phyloP scores from a whole-genome alignment of 805 yeast genomes.

The Danielozyma ontarioensis region DNA sequence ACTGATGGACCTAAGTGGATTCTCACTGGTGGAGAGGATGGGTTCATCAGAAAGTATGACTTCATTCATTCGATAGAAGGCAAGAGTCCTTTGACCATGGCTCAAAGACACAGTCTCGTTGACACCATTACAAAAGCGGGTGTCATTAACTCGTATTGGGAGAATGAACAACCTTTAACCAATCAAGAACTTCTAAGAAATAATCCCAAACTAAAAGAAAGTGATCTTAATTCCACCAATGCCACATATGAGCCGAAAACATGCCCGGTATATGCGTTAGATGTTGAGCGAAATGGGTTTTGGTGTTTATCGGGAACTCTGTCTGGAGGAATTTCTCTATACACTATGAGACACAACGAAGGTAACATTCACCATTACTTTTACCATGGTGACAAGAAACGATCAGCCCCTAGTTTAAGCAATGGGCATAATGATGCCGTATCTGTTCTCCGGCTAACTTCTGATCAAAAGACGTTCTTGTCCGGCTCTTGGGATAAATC shows the following conservation, averaged over 20 bases:
- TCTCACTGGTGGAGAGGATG: constrained; percentile 95
- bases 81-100: constrained; percentile 77
- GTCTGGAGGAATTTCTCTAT: constrained; percentile 82
- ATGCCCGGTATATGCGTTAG: constrained; percentile 86
- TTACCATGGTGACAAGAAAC: constrained; percentile 28
- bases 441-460: constrained; percentile 61
- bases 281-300: constrained; percentile 72
- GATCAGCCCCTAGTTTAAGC: constrained; percentile 5
- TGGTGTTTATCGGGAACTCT: constrained; percentile 83
- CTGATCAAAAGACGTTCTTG: constrained; percentile 56
- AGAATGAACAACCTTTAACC: constrained; percentile 82
- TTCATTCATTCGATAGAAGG: constrained; percentile 83
- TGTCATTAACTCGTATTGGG: constrained; percentile 83
- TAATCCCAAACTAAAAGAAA: constrained; percentile 32
- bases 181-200: constrained; percentile 28
- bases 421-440: constrained; percentile 69
- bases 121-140: constrained; percentile 87
- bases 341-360: constrained; percentile 76
- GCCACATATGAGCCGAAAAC: constrained; percentile 51
- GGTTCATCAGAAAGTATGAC: constrained; percentile 86
- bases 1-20: constrained; percentile 81
- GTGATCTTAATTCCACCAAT: constrained; percentile 32
- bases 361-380: constrained; percentile 79
- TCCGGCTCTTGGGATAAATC: constrained; percentile 91
- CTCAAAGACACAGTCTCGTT: constrained; percentile 83